These are phyloP conservation scores for Aspergillus steynii DNA, from an alignment of 495 filamentous ascomycete genomes.

Conservation along the genomic window DNA sequence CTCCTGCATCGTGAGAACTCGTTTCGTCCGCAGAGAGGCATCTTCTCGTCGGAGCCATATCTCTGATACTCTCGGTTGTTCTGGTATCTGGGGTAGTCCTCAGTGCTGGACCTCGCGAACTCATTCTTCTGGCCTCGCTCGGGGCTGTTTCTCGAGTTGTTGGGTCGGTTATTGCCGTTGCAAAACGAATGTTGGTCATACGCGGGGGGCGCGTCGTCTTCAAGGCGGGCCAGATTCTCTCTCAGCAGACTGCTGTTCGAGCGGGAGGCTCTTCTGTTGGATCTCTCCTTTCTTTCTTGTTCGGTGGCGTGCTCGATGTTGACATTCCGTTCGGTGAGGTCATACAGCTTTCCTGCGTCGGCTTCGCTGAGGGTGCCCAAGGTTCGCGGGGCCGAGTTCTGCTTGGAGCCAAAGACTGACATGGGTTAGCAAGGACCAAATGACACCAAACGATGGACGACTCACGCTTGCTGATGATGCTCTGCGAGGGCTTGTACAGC, in stretches of 20 bases:
- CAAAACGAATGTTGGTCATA: neutral
- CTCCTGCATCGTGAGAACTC: neutral
- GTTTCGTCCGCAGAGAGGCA: neutral
- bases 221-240: neutral
- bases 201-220: neutral
- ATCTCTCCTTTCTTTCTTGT: neutral
- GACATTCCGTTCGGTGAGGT: neutral
- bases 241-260: neutral
- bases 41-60: neutral
- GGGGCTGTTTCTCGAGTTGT: neutral
- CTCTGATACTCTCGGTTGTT: neutral
- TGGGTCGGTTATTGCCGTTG: neutral
- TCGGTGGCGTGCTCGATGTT: neutral
- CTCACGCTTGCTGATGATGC: neutral
- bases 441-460: neutral
- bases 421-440: neutral
- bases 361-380: neutral
- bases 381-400: neutral
- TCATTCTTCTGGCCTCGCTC: neutral
- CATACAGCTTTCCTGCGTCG: neutral
- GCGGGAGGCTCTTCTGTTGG: neutral
- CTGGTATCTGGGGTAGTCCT: neutral
- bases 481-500: constrained; percentile 1
- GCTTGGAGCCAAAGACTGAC: neutral
- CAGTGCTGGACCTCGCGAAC: neutral